A percentile compares a stretch with the other conserved stretches of the same genome.
phyloP scores from a whole-genome alignment of 495 filamentous ascomycete genomes.

The Daldinia grandis region DNA sequence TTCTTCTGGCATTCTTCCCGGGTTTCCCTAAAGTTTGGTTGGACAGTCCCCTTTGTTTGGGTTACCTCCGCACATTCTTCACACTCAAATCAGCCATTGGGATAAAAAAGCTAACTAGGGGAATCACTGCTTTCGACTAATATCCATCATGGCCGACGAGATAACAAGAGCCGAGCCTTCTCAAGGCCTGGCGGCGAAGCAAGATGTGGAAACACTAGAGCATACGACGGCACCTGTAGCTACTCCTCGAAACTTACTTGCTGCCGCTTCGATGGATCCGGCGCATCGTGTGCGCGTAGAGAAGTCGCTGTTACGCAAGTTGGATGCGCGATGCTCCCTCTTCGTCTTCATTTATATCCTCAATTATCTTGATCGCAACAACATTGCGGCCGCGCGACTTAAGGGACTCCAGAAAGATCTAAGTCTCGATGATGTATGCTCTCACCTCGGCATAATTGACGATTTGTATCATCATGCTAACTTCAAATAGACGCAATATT shows the following conservation, averaged over 20 bases:
- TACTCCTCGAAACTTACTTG: background rate
- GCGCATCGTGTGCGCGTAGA: slow-evolving; percentile 49
- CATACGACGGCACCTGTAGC: slow-evolving; percentile 4
- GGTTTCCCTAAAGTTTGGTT: background rate
- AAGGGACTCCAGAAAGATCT: slow-evolving; percentile 54
- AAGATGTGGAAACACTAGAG: slow-evolving; percentile 28
- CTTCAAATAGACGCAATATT: slow-evolving; percentile 46
- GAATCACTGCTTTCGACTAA: background rate
- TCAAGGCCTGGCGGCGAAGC: slow-evolving; percentile 9
- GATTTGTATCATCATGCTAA: slow-evolving; percentile 5
- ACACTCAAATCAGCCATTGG: background rate
- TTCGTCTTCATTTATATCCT: slow-evolving; percentile 71
- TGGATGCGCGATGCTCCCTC: slow-evolving; percentile 52
- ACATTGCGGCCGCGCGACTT: slow-evolving; percentile 58
- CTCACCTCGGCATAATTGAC: background rate
- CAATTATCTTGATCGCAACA: slow-evolving; percentile 78
- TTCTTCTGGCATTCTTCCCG: background rate
- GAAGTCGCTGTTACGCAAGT: slow-evolving; percentile 53
- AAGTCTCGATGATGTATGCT: slow-evolving; percentile 43
- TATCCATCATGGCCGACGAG: slow-evolving; percentile 29
- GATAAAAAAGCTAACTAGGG: background rate
- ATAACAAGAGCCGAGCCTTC: slow-evolving; percentile 25
- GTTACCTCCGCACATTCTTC: background rate
- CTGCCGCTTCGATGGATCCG: slow-evolving; percentile 45
- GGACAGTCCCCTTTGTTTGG: background rate